Evolutionary conservation across 2,329 filamentous ascomycete genomes (phyloP).

Genomic region (Fusarium sp.): DNA sequence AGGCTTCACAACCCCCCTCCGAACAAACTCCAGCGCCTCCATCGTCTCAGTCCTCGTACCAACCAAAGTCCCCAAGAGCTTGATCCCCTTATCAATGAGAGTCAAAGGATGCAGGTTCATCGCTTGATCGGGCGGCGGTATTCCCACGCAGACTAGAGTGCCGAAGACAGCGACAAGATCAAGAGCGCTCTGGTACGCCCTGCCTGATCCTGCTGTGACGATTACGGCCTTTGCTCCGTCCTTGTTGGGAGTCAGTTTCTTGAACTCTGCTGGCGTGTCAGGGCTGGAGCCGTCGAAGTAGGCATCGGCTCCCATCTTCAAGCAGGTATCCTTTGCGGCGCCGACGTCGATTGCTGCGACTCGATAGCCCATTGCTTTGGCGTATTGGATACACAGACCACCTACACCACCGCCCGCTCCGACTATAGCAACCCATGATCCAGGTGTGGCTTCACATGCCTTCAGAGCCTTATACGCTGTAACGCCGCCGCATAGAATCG

Average conservation of each 20-base stretch:
- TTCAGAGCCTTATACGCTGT: conserved; percentile 59
- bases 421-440: conserved; percentile 53
- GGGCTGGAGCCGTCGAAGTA: conserved; percentile 51
- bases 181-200: conserved; percentile 52
- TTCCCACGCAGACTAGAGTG: conserved; percentile 55
- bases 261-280: conserved; percentile 5
- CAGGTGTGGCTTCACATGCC: conserved; percentile 46
- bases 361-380: conserved; percentile 57
- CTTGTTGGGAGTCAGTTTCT: background rate
- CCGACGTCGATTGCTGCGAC: conserved; percentile 56
- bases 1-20: conserved; percentile 31
- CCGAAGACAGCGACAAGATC: conserved; percentile 49
- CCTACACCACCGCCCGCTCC: conserved; percentile 58
- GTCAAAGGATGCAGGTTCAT: conserved; percentile 51
- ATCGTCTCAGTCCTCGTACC: conserved; percentile 54
- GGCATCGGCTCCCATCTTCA: conserved; percentile 50
- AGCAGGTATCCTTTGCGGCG: conserved; percentile 46
- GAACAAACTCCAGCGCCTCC: conserved; percentile 57
- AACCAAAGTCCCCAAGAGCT: conserved; percentile 52
- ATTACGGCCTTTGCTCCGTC: conserved; percentile 46
- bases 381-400: conserved; percentile 54
- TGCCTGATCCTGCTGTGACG: conserved; percentile 47
- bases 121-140: conserved; percentile 46
- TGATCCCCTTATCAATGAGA: conserved; percentile 52
- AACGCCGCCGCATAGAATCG: conserved; percentile 57